Conservation (phyloP, 768 basidiomycete genomes). For the Lentinula detonsa region DNA sequence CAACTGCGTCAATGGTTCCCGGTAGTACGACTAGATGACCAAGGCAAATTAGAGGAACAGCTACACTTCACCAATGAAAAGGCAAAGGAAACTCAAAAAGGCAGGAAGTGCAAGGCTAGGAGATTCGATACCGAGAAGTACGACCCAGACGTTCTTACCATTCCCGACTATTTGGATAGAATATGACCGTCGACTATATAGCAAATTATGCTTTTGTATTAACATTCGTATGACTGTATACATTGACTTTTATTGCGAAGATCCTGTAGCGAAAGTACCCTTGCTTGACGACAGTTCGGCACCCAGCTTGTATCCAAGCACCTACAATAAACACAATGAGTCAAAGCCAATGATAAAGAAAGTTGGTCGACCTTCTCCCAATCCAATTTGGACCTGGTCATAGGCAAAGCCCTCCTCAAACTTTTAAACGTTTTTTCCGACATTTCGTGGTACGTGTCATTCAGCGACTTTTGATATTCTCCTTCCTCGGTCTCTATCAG, state of each 20-base stretch:
- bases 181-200: too few species aligned
- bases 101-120: not conserved
- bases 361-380: constrained; percentile 76
- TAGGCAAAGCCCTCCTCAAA: constrained; percentile 81
- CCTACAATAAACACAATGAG: constrained; percentile 19
- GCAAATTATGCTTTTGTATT: not conserved
- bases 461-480: constrained; percentile 73
- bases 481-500: constrained; percentile 78
- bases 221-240: not conserved
- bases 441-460: constrained; percentile 82
- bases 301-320: constrained; percentile 64
- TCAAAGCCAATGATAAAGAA: not conserved
- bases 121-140: not conserved
- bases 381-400: constrained; percentile 91
- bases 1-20: not conserved
- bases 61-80: not conserved
- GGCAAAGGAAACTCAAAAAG: not conserved
- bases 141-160: not conserved
- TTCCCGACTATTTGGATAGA: not conserved
- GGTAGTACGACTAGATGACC: not conserved
- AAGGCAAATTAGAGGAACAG: not conserved
- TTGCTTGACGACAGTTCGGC: constrained; percentile 70
- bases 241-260: constrained; percentile 16
- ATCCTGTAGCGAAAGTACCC: constrained; percentile 33
- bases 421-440: constrained; percentile 92